Base-by-base conservation (phyloP, 2,329 filamentous ascomycete species). In the Alternaria consortialis region DNA sequence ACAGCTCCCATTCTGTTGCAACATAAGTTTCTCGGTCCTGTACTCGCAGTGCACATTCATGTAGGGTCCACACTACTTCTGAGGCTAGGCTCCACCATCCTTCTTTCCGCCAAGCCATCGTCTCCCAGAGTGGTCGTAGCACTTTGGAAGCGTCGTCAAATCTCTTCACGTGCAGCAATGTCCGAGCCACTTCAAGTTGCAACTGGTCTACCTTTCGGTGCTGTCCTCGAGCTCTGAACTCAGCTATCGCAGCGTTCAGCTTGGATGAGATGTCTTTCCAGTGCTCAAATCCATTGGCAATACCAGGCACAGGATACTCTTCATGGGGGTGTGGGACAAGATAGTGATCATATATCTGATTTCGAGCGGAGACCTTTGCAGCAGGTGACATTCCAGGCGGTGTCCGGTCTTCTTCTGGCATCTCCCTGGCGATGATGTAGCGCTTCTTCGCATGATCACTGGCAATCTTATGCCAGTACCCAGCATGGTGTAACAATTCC, bases 401-500 rank as follows among this genome's bases (percentile, higher is more conserved):
- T 25, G 80, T 79, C 23, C 86, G 81, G 71, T 89, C 87, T 73
- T 89, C 87, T 48, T 84, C 82, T 20, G 87, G 85, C 43, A 89
- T 87, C 25, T 85, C 80, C 50, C 83, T 72, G 5, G 87, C 86
- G 46, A 85, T 78, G 13, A 77, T 67, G 62, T 84, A 84, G 23
- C 87, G 82, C 47, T 75, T 71, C 66, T 81, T 80, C 8, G 85
- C 80, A 68, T 86, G 83, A 51, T 83, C 84, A 12, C 83, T 83
- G 7, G 86, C 81, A 17, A 85, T 77, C 60, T 84, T 80, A 46
- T 86, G 75, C 87, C 87, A 90, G 73, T 89, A 90, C 1, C 87
- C 87, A 59, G 87, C 79, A 70, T 89, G 87, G 62, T 89, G 87
- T 13, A 89, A 78, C 13, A 84, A 74, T 62, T 88, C 83, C 84